Percentiles rank a stretch among this genome's conserved stretches.
Conservation (phyloP, 768 basidiomycete species). For the Pulveroboletus sp. region DNA sequence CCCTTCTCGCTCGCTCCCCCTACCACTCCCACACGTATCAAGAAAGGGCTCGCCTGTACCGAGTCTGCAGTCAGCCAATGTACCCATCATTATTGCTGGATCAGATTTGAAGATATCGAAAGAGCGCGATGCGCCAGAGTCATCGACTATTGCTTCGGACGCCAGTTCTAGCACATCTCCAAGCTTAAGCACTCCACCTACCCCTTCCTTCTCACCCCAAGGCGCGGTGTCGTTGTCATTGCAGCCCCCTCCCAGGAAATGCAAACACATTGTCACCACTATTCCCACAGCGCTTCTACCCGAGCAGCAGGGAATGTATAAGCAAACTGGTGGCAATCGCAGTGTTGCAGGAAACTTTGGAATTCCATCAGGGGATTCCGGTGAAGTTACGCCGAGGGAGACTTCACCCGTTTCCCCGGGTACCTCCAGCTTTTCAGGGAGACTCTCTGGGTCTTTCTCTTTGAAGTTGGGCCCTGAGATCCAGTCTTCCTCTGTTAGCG, state of each 20-base stretch:
- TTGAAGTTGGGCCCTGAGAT: not conserved
- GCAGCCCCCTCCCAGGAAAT: slow-evolving; percentile 33
- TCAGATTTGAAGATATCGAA: slow-evolving; percentile 40
- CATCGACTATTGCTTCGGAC: slow-evolving; percentile 12
- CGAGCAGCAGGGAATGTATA: slow-evolving; percentile 22
- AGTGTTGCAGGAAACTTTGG: slow-evolving; percentile 32
- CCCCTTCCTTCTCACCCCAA: slow-evolving; percentile 29
- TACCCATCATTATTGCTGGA: slow-evolving; percentile 19
- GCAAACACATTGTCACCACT: slow-evolving; percentile 15
- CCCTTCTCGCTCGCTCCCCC: slow-evolving; percentile 32
- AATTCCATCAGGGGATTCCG: slow-evolving; percentile 13
- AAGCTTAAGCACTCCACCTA: slow-evolving; percentile 17
- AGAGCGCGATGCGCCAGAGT: slow-evolving; percentile 30
- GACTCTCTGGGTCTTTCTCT: slow-evolving; percentile 3
- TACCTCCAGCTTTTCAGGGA: slow-evolving; percentile 4
- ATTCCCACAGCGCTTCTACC: not conserved
- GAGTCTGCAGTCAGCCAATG: slow-evolving; percentile 23
- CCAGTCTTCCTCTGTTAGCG: not conserved
- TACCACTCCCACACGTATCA: slow-evolving; percentile 19
- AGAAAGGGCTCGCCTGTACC: slow-evolving; percentile 22
- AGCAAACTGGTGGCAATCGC: slow-evolving; percentile 24
- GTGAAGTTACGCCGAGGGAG: slow-evolving; percentile 8
- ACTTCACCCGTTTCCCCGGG: slow-evolving; percentile 7
- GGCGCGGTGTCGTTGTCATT: slow-evolving; percentile 30
- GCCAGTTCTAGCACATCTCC: slow-evolving; percentile 28